Percentiles rank a stretch among this genome's conserved stretches.
These are phyloP conservation scores for Gaillardinia entomophila DNA, from an alignment of 805 yeast species.

Conservation along the genomic window DNA sequence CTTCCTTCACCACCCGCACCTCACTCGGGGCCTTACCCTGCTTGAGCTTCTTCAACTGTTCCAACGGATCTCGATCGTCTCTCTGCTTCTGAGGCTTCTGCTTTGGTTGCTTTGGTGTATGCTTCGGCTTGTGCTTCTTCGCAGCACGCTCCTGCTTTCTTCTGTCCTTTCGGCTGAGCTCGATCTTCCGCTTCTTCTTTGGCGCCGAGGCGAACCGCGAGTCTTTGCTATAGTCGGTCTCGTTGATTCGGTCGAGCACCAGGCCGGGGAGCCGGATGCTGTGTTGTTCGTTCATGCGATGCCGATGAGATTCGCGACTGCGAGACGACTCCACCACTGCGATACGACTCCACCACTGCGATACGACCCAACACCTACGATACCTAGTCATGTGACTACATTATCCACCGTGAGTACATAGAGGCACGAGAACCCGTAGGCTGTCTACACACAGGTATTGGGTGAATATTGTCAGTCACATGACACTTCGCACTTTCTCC, in stretches of 20 bases:
- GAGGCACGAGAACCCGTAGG: background rate
- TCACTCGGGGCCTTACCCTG: conserved; percentile 4
- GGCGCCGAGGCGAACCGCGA: conserved; percentile 16
- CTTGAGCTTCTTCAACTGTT: conserved; percentile 10
- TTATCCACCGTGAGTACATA: background rate
- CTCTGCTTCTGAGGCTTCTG: conserved; percentile 8
- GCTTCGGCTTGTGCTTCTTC: conserved; percentile 23
- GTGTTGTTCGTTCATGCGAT: conserved; percentile 19
- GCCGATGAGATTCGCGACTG: background rate
- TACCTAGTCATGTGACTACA: conserved; percentile 3
- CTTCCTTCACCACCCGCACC: background rate
- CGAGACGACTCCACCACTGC: background rate
- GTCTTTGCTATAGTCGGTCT: conserved; percentile 39
- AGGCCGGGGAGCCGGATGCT: conserved; percentile 53
- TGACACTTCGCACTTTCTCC: too few species aligned
- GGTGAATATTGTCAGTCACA: too few species aligned
- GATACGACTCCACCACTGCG: conserved; percentile 1
- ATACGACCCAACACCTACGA: background rate
- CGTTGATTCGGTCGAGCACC: conserved; percentile 47
- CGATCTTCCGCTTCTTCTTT: conserved; percentile 14
- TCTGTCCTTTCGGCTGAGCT: conserved; percentile 26
- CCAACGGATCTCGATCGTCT: conserved; percentile 11
- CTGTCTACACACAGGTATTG: background rate
- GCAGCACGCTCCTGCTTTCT: conserved; percentile 28
- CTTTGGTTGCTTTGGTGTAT: conserved; percentile 1